Base-by-base conservation (phyloP, 2,329 filamentous ascomycete species). In the Neoascochyta sp. region DNA sequence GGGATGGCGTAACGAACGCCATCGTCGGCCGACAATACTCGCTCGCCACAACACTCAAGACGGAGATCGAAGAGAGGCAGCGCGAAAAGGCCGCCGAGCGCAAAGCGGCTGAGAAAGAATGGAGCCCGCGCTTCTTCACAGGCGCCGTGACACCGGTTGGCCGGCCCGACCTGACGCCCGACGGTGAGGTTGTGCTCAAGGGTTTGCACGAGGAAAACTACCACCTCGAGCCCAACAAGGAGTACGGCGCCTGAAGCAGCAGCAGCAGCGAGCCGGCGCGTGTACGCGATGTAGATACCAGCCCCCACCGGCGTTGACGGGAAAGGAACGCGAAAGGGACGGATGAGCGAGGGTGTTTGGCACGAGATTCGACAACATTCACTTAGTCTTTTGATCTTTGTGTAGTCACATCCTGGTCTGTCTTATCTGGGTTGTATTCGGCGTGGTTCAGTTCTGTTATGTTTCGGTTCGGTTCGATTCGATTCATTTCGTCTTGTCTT, bases 11-110 rank as follows among this genome's bases (percentile, higher is more conserved):
- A 24, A 96, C 92, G 11, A 74, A 85, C 29, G 87, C 89, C 19
- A 96, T 98, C 54, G 63, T 77, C 13, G 69, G 79, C 39, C 93
- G 89, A 65, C 86, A 94, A 58, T 98, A 80, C 63, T 76, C 75
- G 22, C 80, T 83, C 43, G 92, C 92, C 6, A 98, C 92, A 13
- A 78, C 76, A 12, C 69, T 92, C 41, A 98, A 98, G 69, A 79
- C 87, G 38, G 87, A 94, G 52, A 77, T 98, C 8, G 92, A 98
- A 63, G 92, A 98, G 62, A 73, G 74, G 23, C 92, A 98, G 67
- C 75, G 92, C 17, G 77, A 85, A 52, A 90, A 86, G 66, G 89
- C 86, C 1, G 80, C 86, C 14, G 80, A 90, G 57, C 75, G 92
- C 23, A 83, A 90, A 57, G 73, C 74, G 24, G 74, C 74, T 9